These are phyloP conservation scores for Penicillium tannophilum DNA, from an alignment of 495 filamentous ascomycete genomes.

Conservation along the genomic window DNA sequence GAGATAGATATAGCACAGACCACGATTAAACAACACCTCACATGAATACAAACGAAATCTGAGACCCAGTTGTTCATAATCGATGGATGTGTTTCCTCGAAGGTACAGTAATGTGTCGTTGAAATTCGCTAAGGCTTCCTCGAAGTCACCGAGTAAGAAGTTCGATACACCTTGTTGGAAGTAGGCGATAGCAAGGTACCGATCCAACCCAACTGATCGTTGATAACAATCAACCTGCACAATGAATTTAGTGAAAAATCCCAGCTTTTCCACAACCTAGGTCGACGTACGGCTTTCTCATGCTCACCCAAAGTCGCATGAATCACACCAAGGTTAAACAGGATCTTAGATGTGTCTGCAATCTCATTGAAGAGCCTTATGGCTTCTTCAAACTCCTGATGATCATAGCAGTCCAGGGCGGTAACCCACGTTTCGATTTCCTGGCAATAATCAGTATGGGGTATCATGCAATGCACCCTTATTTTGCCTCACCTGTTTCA, in stretches of 20 bases:
- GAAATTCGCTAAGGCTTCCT: conserved; percentile 97
- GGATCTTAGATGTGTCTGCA: conserved; percentile 94
- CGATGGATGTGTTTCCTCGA: conserved; percentile 93
- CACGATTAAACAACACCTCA: conserved; percentile 97
- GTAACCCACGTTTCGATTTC: conserved; percentile 99
- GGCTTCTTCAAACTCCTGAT: conserved; percentile 91
- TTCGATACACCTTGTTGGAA: conserved; percentile 99
- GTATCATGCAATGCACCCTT: neutral
- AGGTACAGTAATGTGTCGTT: conserved; percentile 97
- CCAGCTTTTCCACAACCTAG: neutral
- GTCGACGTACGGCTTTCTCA: conserved; percentile 78
- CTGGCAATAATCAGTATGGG: conserved; percentile 50
- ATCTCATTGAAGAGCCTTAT: conserved; percentile 81
- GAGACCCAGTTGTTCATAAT: conserved; percentile 95
- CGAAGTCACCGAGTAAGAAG: conserved; percentile 95
- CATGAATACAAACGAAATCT: conserved; percentile 97
- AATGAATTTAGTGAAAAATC: conserved; percentile 1
- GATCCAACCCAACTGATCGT: conserved; percentile 82
- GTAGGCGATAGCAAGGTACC: conserved; percentile 95
- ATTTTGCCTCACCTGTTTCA: conserved; percentile 40
- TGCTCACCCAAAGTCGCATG: conserved; percentile 97
- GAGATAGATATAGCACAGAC: conserved; percentile 96
- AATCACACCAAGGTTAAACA: conserved; percentile 98
- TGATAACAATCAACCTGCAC: conserved; percentile 91
- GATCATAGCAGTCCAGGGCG: conserved; percentile 89